phyloP scores from a whole-genome alignment of 2,329 filamentous ascomycete species.

The Neonectria sp. region DNA sequence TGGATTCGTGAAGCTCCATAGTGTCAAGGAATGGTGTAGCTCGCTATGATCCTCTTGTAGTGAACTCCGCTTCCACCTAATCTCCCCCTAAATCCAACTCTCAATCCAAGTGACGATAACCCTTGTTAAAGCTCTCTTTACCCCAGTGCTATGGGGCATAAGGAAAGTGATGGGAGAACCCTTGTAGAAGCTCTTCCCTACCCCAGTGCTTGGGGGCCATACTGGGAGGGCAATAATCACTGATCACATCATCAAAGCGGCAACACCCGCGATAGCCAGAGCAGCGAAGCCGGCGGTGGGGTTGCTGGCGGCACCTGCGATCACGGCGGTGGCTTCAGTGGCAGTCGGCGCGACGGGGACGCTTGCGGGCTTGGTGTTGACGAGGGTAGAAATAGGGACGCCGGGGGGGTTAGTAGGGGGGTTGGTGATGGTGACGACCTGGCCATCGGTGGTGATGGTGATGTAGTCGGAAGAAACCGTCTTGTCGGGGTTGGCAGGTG shows the following conservation, averaged over 20 bases:
- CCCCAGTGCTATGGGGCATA: background rate
- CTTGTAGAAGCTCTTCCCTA: too few species aligned
- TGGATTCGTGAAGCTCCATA: background rate
- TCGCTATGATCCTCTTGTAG: background rate
- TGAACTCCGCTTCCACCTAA: background rate
- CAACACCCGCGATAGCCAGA: slow-evolving; percentile 57
- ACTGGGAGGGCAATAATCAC: slow-evolving; percentile 40
- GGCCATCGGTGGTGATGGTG: slow-evolving; percentile 13
- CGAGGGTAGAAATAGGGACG: slow-evolving; percentile 9
- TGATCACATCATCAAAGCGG: slow-evolving; percentile 55
- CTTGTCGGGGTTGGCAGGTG: slow-evolving; percentile 12
- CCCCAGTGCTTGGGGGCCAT: background rate
- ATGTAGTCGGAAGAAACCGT: slow-evolving; percentile 20
- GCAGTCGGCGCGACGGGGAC: slow-evolving; percentile 29
- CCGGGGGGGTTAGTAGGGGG: slow-evolving; percentile 24
- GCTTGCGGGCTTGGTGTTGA: slow-evolving; percentile 40
- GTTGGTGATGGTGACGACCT: slow-evolving; percentile 17
- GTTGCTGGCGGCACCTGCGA: slow-evolving; percentile 57
- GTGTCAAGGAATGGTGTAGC: background rate
- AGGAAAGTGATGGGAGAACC: background rate
- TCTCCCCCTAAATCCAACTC: background rate
- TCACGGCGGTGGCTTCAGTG: slow-evolving; percentile 45
- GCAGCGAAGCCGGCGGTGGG: slow-evolving; percentile 54
- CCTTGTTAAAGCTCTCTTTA: background rate
- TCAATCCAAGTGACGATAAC: background rate